Base-by-base conservation (phyloP, 2,329 filamentous ascomycete genomes). In the Ophiostoma ulmi region DNA sequence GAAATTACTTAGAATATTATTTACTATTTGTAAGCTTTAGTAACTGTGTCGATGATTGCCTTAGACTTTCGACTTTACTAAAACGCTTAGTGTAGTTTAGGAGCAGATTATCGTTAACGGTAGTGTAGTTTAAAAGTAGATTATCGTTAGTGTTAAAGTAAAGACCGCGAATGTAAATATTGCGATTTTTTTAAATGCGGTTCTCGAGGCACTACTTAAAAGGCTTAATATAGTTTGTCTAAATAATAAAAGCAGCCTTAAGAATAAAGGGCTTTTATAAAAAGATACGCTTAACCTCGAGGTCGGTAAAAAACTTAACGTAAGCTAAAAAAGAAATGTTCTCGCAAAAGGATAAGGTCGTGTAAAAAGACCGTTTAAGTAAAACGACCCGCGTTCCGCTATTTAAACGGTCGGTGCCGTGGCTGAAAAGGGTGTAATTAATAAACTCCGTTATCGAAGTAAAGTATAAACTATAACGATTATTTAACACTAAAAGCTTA, bases 121-220 rank as follows among this genome's bases (percentile, higher is more conserved):
- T 26, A 26, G 26, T 26, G 2, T 26, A 26, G 63, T 85, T 85
- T 76, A 91, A 87, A n/a, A 99, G 84, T 78, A 96, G 90, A 68
- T 96, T 91, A 77, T 99, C 95, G 68, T 96, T 94, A 0, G 94
- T 99, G 76, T 96, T 94, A 0, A 95, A 94, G 74, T 97, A 91
- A 73, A 99, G 90, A 26, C 96, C 96, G 73, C 95, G 92, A 74
- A 99, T 97, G 83, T 99, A 99, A 74, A 99, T 94, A 77, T 99
- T 95, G 72, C 93, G n/a, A n/a, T n/a, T n/a, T n/a, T n/a, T n/a
- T n/a, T n/a, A n/a, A n/a, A n/a, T n/a, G n/a, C n/a, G 91, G 77
- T 98, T 98, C 81, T 97, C 92, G 67, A 99, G 85, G 77, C 94
- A 97, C 80, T 97, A 94, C 74, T 97, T 94, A 39, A 98, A 87